Conservation (phyloP, 208 protist genomes). For the Trypanosoma lewisi region DNA sequence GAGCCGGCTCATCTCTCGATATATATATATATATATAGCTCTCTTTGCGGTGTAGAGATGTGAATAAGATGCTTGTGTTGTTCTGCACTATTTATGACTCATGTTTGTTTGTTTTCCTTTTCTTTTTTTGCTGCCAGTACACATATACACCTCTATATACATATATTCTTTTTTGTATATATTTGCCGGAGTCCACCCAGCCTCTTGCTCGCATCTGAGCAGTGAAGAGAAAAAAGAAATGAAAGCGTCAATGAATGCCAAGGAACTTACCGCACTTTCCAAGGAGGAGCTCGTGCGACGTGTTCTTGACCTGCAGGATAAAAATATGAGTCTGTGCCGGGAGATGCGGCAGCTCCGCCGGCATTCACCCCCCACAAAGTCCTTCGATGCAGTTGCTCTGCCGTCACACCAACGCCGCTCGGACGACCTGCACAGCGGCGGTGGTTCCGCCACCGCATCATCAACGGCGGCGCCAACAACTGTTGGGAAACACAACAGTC, state of each 20-base stretch:
- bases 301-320: conserved; percentile 57
- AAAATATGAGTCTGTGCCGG: conserved; percentile 51
- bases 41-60: too few relatives aligned
- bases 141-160: conserved; percentile 1
- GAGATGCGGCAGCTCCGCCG: conserved; percentile 39
- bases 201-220: neutral
- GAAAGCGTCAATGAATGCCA: neutral
- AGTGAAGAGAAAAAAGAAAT: neutral
- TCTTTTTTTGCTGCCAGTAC: neutral
- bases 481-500: conserved; percentile 17
- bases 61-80: too few relatives aligned
- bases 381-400: neutral
- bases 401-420: neutral
- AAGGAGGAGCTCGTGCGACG: conserved; percentile 63
- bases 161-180: neutral
- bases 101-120: neutral
- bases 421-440: neutral
- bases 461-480: too few relatives aligned
- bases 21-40: too few relatives aligned
- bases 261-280: conserved; percentile 33
- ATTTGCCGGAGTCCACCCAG: neutral
- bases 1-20: too few relatives aligned
- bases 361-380: conserved; percentile 9
- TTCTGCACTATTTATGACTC: too few relatives aligned
- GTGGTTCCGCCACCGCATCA: too few relatives aligned